Conservation (phyloP, 306 rosid genomes). For the Phaseolus lunatus region DNA sequence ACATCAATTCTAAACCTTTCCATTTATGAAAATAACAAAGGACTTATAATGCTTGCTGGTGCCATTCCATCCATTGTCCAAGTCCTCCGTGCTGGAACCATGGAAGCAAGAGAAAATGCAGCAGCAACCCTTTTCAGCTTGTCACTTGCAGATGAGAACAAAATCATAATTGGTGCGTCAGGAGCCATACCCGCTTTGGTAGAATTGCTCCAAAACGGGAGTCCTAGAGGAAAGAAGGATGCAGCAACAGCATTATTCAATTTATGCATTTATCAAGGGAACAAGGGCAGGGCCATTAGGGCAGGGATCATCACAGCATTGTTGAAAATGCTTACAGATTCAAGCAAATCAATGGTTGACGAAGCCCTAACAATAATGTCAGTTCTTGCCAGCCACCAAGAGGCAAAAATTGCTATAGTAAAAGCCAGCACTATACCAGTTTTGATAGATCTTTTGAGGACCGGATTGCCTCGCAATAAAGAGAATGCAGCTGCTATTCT, state of each 20-base stretch:
- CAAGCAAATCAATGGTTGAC: conserved; percentile 80
- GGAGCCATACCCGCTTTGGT: conserved; percentile 93
- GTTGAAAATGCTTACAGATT: conserved; percentile 84
- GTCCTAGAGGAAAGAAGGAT: conserved; percentile 91
- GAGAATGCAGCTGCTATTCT: conserved; percentile 91
- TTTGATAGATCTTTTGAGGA: conserved; percentile 83
- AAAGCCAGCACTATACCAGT: conserved; percentile 92
- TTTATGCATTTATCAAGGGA: conserved; percentile 94
- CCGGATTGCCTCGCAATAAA: conserved; percentile 85
- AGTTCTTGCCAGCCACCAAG: conserved; percentile 92
- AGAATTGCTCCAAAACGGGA: conserved; percentile 84
- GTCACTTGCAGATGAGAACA: conserved; percentile 96
- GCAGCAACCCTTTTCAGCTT: conserved; percentile 95
- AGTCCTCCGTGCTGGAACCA: conserved; percentile 89
- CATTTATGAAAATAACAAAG: conserved; percentile 89
- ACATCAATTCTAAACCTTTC: conserved; percentile 95
- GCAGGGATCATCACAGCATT: conserved; percentile 80
- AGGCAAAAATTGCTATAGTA: conserved; percentile 79
- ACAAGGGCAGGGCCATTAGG: conserved; percentile 91
- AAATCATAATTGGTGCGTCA: conserved; percentile 92
- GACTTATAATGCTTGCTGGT: conserved; percentile 94
- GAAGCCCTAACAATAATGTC: conserved; percentile 96
- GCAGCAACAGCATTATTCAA: conserved; percentile 95
- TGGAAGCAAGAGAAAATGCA: conserved; percentile 94
- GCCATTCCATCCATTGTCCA: conserved; percentile 94